Percentiles rank a stretch among this genome's conserved stretches.
Evolutionary conservation across 2,329 filamentous ascomycete species (phyloP).

Genomic region (Curvularia eragrostidis): DNA sequence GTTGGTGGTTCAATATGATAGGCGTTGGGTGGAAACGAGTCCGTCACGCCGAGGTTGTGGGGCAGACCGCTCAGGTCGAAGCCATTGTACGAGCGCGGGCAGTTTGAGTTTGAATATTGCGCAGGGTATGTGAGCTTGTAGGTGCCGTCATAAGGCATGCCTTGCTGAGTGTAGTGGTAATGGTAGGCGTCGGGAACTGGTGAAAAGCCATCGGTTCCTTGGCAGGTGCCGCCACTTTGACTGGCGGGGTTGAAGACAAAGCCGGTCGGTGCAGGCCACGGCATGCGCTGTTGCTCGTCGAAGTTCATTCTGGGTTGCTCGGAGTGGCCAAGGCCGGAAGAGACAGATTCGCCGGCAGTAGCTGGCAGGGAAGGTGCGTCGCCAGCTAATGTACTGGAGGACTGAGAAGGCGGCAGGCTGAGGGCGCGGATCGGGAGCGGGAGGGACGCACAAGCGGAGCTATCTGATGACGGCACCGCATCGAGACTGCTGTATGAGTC

Average conservation of each 20-base stretch:
- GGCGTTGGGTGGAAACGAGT: constrained; percentile 41
- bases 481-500: constrained; percentile 30
- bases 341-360: constrained; percentile 18
- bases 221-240: constrained; percentile 23
- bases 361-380: constrained; percentile 24
- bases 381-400: constrained; percentile 16
- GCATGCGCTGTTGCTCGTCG: constrained; percentile 25
- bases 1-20: constrained; percentile 42
- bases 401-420: constrained; percentile 21
- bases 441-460: constrained; percentile 25
- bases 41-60: constrained; percentile 15
- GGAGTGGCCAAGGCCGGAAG: constrained; percentile 9
- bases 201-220: constrained; percentile 18
- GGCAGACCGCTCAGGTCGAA: constrained; percentile 25
- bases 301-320: constrained; percentile 23
- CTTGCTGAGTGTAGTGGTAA: constrained; percentile 31
- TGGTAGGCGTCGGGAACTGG: constrained; percentile 17
- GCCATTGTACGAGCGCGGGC: constrained; percentile 34
- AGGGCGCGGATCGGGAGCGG: constrained; percentile 25
- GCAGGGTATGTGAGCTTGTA: constrained; percentile 30
- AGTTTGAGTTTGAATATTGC: constrained; percentile 24
- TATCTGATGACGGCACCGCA: constrained; percentile 24
- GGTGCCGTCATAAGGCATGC: constrained; percentile 30
- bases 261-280: constrained; percentile 31
- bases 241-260: constrained; percentile 17